Base-by-base conservation (phyloP, 73 alveolate species). In the Paramecium octaurelia region DNA sequence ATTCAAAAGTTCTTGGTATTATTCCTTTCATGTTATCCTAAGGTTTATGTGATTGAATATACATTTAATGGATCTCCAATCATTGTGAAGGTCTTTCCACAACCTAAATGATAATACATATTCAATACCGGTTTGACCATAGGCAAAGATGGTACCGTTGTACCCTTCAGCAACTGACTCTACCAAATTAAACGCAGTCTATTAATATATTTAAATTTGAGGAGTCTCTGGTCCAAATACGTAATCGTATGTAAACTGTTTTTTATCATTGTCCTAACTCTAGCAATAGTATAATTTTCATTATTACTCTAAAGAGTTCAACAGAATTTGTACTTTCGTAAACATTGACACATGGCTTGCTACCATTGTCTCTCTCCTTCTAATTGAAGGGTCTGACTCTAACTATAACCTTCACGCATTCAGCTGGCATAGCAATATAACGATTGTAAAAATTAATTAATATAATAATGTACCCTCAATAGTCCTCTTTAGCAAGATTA, bases 81-180 rank as follows among this genome's bases (percentile, higher is more conserved):
- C 99, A 97, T 97, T 7, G 99, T 96, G 60, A 73, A 96, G 2
- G 99, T 96, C 92, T 97, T 97, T 8, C 99, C 99, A 80, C 99
- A 97, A 34, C 70, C 98, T 87, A 27, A 64, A 14, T 18, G 1
- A 21, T 35, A 8, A 21, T 20, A 16, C 43, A 58, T 60, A 21
- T n/a, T 58, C 4, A 0, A 27, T 87, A 75, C 98, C 98, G 24
- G 98, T 95, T 70, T 95, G 60, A 8, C 98, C 98, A 92, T 95
- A 95, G 11, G 98, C 98, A 75, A 95, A 95, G 12, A 95, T 95
- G 0, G 98, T 95, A 23, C 98, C 98, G 88, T 98, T 98, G 92
- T 98, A 98, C 76, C 99, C 99, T 91, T 96, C 99, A 9, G 97
- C 96, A 9, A 96, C 98, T n/a, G 98, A 94, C 83, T 98, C 99